A percentile compares a stretch with the other conserved stretches of the same genome.
These are phyloP conservation scores for Sporothrix mexicana DNA, from an alignment of 2,329 filamentous ascomycete genomes.

Conservation along the genomic window DNA sequence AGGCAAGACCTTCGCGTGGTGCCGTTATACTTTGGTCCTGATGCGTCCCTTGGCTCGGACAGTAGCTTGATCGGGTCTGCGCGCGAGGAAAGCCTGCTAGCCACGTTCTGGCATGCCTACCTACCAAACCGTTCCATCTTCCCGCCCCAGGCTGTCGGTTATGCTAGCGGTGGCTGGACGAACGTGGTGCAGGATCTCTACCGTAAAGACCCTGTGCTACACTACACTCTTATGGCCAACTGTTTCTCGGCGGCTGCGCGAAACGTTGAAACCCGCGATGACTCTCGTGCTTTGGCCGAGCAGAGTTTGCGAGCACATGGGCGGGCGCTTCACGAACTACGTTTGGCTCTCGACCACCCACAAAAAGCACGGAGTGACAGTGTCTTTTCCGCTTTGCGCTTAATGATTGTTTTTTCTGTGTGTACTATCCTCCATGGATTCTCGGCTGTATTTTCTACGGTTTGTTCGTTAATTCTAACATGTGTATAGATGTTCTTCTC, in stretches of 20 bases:
- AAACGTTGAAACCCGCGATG: neutral
- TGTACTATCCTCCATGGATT: neutral
- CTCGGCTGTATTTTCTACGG: neutral
- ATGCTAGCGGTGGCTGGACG: slow-evolving; percentile 38
- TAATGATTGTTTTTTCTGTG: slow-evolving; percentile 41
- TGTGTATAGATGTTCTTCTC: slow-evolving; percentile 37
- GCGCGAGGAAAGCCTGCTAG: slow-evolving; percentile 34
- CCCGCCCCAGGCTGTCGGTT: slow-evolving; percentile 29
- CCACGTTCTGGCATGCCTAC: slow-evolving; percentile 37
- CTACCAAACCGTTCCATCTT: slow-evolving; percentile 37
- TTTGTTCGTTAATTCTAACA: neutral
- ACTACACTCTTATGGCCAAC: slow-evolving; percentile 37
- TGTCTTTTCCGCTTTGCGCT: slow-evolving; percentile 37
- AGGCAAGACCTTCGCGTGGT: slow-evolving; percentile 30
- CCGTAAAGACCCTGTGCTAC: slow-evolving; percentile 36
- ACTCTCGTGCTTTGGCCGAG: slow-evolving; percentile 34
- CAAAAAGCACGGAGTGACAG: slow-evolving; percentile 36
- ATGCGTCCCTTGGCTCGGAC: slow-evolving; percentile 22
- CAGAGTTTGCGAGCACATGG: slow-evolving; percentile 38
- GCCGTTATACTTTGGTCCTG: slow-evolving; percentile 8
- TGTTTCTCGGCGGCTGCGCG: slow-evolving; percentile 36
- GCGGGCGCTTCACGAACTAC: slow-evolving; percentile 36
- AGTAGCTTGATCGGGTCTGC: slow-evolving; percentile 30
- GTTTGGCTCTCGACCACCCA: slow-evolving; percentile 35
- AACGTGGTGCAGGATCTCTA: slow-evolving; percentile 37